Base-by-base conservation (phyloP, 768 basidiomycete species). In the Scleroderma bovista region DNA sequence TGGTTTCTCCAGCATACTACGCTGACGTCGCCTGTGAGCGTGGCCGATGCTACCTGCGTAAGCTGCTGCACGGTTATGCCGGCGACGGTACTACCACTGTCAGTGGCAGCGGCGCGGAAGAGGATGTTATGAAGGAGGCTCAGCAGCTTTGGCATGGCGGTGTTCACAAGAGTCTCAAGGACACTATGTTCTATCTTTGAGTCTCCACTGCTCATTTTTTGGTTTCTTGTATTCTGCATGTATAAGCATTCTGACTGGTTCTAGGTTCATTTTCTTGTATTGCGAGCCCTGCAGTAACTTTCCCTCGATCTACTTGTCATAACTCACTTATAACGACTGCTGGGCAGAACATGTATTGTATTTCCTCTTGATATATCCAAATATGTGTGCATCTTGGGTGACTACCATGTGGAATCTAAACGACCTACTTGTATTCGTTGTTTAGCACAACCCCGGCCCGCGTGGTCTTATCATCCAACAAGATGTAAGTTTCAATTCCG, bases 181-280 rank as follows among this genome's bases (percentile, higher is more conserved):
- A 85, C 33, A 83, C 82, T 0, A 89, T 89, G 86, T 89, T 78
- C 58, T 89, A 89, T 65, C 70, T 88, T n/a, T 87, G 54, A 73
- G 29, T 46, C 12, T 49, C 17, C 19, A 48, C 31, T 20, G 38
- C 26, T 29, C 26, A 29, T 29, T 29, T 9, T 29, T 29, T 9
- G 26, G 26, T 29, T 29, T 29, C 26, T 29, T 29, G 26, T 29
- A 29, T 29, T 29, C 26, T 29, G 9, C 26, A 29, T 29, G 4
- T 29, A 29, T 29, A n/a, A n/a, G n/a, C n/a, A n/a, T n/a, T n/a
- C n/a, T n/a, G n/a, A n/a, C n/a, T n/a, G 26, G 26, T 29, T 29
- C 9, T 29, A 9, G 26, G 26, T 9, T 29, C 26, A 29, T 4
- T 29, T 29, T 9, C 26, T 29, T 29, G 26, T 29, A 29, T 29